Percentiles rank a stretch among this genome's conserved stretches.
Conservation (phyloP, 345 rosid genomes). For the Eutrema heterophyllum region DNA sequence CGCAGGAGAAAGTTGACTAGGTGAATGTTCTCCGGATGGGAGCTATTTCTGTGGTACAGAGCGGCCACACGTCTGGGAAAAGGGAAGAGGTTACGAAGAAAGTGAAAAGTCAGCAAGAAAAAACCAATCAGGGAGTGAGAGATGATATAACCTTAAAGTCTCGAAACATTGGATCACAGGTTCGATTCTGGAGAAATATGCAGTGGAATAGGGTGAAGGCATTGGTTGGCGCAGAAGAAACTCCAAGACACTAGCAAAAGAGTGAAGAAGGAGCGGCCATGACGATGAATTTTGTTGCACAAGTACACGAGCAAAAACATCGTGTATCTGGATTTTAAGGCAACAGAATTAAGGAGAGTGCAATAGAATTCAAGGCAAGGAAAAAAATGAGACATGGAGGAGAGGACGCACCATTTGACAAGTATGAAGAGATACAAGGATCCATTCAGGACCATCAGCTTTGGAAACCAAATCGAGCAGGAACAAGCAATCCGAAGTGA, state of each 20-base stretch:
- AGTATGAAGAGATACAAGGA: slow-evolving; percentile 37
- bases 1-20: slow-evolving; percentile 65
- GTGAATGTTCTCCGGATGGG: slow-evolving; percentile 43
- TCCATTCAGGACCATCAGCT: slow-evolving; percentile 36
- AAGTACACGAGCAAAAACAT: slow-evolving; percentile 46
- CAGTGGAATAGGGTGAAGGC: slow-evolving; percentile 29
- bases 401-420: slow-evolving; percentile 52
- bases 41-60: slow-evolving; percentile 36
- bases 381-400: neutral
- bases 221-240: slow-evolving; percentile 45
- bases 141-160: slow-evolving; percentile 52
- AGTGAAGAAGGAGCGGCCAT: slow-evolving; percentile 51
- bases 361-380: neutral
- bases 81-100: neutral
- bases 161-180: slow-evolving; percentile 61
- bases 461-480: slow-evolving; percentile 58
- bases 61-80: slow-evolving; percentile 44
- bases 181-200: slow-evolving; percentile 26
- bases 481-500: slow-evolving; percentile 62
- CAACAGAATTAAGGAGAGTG: neutral
- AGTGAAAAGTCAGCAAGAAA: neutral
- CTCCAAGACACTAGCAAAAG: slow-evolving; percentile 43
- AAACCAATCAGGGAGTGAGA: neutral
- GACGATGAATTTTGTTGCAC: slow-evolving; percentile 51
- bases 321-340: slow-evolving; percentile 45